Evolutionary conservation across 768 basidiomycete genomes (phyloP).

Genomic region (Cytidiella melzeri): DNA sequence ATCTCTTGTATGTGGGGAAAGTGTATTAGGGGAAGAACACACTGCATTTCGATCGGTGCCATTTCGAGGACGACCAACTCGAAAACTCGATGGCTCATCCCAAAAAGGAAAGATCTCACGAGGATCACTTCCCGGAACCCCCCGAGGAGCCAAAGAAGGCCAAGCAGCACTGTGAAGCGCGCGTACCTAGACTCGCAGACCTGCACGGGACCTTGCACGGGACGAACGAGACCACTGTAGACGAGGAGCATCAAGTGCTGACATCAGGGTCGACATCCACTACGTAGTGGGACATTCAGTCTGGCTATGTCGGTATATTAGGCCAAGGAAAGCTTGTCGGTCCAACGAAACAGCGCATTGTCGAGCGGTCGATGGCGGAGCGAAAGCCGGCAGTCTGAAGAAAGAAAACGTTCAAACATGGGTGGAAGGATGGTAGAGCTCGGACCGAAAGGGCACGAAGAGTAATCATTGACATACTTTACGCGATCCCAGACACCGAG

Average conservation of each 20-base stretch:
- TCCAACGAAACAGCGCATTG: too few species aligned
- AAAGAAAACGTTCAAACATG: too few species aligned
- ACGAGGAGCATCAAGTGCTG: constrained; percentile 3
- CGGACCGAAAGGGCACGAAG: not conserved
- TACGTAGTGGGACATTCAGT: too few species aligned
- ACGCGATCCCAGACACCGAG: constrained; percentile 1
- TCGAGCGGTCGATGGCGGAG: too few species aligned
- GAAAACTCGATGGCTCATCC: constrained; percentile 8
- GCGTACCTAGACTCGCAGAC: not conserved
- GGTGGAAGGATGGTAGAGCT: too few species aligned
- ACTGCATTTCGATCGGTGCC: constrained; percentile 8
- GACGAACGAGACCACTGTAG: not conserved
- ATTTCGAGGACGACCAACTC: constrained; percentile 9
- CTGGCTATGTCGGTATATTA: too few species aligned
- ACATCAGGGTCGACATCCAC: too few species aligned
- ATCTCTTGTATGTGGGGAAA: constrained; percentile 13
- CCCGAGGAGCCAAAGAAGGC: constrained; percentile 8
- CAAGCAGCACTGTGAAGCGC: constrained; percentile 5
- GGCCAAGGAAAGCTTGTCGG: too few species aligned
- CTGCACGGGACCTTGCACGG: constrained; percentile 6
- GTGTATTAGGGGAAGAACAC: constrained; percentile 9
- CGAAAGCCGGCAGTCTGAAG: too few species aligned
- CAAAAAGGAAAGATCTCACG: constrained; percentile 6
- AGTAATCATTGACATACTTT: not conserved
- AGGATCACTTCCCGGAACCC: constrained; percentile 5